Conservation (phyloP, 2,329 filamentous ascomycete species). For the Xylaria sp. region DNA sequence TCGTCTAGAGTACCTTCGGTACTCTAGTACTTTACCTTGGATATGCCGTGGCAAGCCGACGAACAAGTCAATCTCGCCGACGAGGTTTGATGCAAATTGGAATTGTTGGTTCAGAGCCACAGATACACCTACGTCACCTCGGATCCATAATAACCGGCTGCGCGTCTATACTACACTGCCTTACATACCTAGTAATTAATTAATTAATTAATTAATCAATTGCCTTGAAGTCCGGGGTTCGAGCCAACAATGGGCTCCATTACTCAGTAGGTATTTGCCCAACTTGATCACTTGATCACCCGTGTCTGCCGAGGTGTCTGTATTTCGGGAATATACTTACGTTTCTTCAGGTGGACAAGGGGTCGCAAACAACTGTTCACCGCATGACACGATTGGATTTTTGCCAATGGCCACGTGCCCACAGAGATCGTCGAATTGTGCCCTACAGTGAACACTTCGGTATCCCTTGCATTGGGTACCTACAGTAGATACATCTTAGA, state of each 20-base stretch:
- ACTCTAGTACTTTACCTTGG: not conserved
- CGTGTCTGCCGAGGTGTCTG: not conserved
- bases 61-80: not conserved
- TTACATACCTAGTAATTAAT: not conserved
- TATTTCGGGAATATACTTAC: not conserved
- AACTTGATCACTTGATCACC: not conserved
- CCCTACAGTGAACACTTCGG: not conserved
- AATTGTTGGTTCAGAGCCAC: conserved; percentile 7
- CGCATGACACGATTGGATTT: conserved; percentile 7
- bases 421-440: conserved; percentile 5
- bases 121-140: not conserved
- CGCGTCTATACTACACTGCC: not conserved
- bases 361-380: conserved; percentile 13
- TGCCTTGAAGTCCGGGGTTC: not conserved
- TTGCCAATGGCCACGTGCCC: conserved; percentile 23
- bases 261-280: not conserved
- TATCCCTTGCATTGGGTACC: conserved; percentile 26
- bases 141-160: not conserved
- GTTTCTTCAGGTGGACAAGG: conserved; percentile 6
- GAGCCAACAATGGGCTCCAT: conserved; percentile 11
- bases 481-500: not conserved
- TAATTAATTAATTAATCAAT: no score
- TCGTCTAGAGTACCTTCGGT: not conserved
- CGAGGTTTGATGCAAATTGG: not conserved
- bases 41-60: conserved; percentile 19